These are phyloP conservation scores for Myriangium duriaei DNA, from an alignment of 2,329 filamentous ascomycete species.

Conservation along the genomic window DNA sequence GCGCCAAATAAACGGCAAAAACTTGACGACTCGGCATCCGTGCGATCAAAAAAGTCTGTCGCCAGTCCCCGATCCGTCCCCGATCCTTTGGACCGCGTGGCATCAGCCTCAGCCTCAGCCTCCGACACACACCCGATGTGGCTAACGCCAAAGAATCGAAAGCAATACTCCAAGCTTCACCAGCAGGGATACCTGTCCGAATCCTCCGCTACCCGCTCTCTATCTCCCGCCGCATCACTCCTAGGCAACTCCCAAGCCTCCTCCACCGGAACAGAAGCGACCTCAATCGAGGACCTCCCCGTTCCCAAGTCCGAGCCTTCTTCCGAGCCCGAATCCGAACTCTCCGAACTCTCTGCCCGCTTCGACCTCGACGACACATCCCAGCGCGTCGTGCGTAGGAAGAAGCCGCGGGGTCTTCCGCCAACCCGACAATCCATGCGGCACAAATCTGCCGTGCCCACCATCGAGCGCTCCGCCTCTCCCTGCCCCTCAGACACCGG, in stretches of 20 bases:
- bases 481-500: neutral
- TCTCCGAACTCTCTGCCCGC: conserved; percentile 28
- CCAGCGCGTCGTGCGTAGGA: conserved; percentile 25
- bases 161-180: conserved; percentile 6
- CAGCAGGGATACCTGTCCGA: conserved; percentile 5
- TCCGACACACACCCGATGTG: neutral
- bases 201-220: conserved; percentile 8
- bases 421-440: conserved; percentile 12
- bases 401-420: conserved; percentile 13
- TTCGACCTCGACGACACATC: conserved; percentile 27
- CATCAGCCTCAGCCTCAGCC: neutral
- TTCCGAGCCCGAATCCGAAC: conserved; percentile 19
- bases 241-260: conserved; percentile 11
- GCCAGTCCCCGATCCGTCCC: conserved; percentile 1
- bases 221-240: conserved; percentile 11
- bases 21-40: neutral
- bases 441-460: conserved; percentile 15
- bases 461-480: conserved; percentile 16
- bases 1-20: conserved; percentile 5
- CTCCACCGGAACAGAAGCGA: conserved; percentile 11
- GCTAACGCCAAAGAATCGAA: neutral
- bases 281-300: conserved; percentile 11
- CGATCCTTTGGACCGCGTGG: neutral
- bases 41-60: neutral
- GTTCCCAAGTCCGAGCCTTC: conserved; percentile 4